These are phyloP conservation scores for Euptelea pleiosperma DNA, from an alignment of 164 flowering plant genomes.

Conservation along the genomic window DNA sequence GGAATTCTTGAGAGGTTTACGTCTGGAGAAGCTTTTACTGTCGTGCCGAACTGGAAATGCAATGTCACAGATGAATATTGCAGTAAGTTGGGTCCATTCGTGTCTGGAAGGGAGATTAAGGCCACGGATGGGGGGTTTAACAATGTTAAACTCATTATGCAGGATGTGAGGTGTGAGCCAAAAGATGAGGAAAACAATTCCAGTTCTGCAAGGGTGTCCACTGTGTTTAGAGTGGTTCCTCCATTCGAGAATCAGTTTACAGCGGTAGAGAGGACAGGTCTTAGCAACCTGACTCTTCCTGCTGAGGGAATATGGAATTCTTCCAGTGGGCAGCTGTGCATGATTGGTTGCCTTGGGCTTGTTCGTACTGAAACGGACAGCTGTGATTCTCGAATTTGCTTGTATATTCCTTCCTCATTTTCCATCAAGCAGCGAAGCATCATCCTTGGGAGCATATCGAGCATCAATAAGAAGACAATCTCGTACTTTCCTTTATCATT, in stretches of 20 bases:
- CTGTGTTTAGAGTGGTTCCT: conserved; percentile 60
- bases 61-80: conserved; percentile 54
- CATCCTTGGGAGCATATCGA: conserved; percentile 57
- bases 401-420: conserved; percentile 62
- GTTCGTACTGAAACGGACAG: conserved; percentile 25
- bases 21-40: conserved; percentile 32
- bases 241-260: conserved; percentile 39
- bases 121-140: conserved; percentile 61
- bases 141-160: conserved; percentile 51
- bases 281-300: conserved; percentile 59
- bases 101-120: conserved; percentile 36
- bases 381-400: conserved; percentile 63
- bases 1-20: conserved; percentile 39
- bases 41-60: conserved; percentile 86
- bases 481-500: conserved; percentile 63
- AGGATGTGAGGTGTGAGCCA: conserved; percentile 57
- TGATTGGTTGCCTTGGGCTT: conserved; percentile 73
- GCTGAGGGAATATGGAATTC: conserved; percentile 86
- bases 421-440: conserved; percentile 71
- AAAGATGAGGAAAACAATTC: conserved; percentile 19
- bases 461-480: conserved; percentile 24
- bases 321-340: conserved; percentile 85
- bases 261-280: conserved; percentile 51
- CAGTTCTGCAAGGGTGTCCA: conserved; percentile 44
- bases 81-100: conserved; percentile 68